phyloP scores from a whole-genome alignment of 352 stramenopile genomes.

The Pythium sukuiense region DNA sequence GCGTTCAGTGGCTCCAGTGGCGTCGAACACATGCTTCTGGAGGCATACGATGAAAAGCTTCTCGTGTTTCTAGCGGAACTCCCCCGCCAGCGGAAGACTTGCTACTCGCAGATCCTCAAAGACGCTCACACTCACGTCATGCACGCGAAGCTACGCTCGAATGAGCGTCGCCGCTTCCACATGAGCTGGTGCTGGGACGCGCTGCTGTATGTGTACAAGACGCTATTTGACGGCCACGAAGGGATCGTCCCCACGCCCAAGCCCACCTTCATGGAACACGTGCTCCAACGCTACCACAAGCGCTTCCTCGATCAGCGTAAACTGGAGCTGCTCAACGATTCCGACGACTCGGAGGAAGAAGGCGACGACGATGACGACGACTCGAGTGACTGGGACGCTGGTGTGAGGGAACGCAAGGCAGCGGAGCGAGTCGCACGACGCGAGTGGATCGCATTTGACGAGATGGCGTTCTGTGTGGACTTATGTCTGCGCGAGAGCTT shows the following conservation, averaged over 20 bases:
- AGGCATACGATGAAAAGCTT: conserved; percentile 46
- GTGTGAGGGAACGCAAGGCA: conserved; percentile 20
- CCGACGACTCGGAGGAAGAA: conserved; percentile 33
- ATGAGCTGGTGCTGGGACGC: conserved; percentile 64
- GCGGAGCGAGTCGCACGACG: conserved; percentile 16
- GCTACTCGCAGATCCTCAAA: conserved; percentile 41
- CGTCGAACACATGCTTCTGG: conserved; percentile 44
- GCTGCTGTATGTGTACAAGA: conserved; percentile 37
- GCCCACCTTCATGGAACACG: conserved; percentile 37
- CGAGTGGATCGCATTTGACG: conserved; percentile 49
- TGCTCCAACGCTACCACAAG: conserved; percentile 42
- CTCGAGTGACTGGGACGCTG: conserved; percentile 33
- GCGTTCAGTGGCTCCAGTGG: conserved; percentile 49
- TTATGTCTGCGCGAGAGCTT: conserved; percentile 59
- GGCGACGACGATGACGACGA: conserved; percentile 30
- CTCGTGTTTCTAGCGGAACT: conserved; percentile 46
- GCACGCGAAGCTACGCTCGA: conserved; percentile 58
- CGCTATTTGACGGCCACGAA: conserved; percentile 31
- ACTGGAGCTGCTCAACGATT: conserved; percentile 17
- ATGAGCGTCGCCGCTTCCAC: conserved; percentile 65
- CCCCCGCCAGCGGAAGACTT: conserved; percentile 30
- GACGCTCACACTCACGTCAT: conserved; percentile 47
- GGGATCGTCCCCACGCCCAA: conserved; percentile 10
- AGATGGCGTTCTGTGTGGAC: conserved; percentile 67
- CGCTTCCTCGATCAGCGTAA: conserved; percentile 27